These are phyloP conservation scores for Zygoascus sp. DNA, from an alignment of 1,139 yeast genomes.

Conservation along the genomic window DNA sequence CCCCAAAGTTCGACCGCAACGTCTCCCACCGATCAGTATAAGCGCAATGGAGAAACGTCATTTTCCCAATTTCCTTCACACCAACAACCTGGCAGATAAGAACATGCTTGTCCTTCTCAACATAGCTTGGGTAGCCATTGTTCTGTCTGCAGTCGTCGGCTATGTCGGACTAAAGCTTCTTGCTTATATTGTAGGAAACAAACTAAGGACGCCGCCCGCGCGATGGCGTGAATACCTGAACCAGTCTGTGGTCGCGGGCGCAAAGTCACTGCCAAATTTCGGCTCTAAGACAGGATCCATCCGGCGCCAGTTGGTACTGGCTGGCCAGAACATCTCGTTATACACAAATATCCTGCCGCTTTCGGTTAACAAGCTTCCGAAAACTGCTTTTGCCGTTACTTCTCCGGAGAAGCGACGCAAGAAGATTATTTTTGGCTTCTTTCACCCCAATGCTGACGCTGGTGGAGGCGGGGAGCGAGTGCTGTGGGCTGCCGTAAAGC, in stretches of 20 bases:
- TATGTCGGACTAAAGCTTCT: slow-evolving; percentile 15
- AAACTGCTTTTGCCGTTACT: slow-evolving; percentile 19
- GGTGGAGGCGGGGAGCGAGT: slow-evolving; percentile 99
- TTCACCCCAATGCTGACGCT: slow-evolving; percentile 94
- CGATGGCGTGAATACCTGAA: slow-evolving; percentile 28
- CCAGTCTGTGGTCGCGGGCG: slow-evolving; percentile 28
- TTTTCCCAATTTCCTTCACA: not conserved
- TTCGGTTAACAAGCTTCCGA: slow-evolving; percentile 23
- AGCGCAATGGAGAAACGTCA: too few relatives aligned
- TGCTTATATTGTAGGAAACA: slow-evolving; percentile 16
- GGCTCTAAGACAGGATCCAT: slow-evolving; percentile 36
- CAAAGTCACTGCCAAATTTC: slow-evolving; percentile 25
- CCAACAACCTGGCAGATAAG: not conserved
- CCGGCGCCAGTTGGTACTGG: slow-evolving; percentile 52
- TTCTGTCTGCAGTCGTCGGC: slow-evolving; percentile 14
- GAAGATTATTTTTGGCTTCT: slow-evolving; percentile 63
- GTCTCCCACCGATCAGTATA: too few relatives aligned
- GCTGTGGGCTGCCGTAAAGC: slow-evolving; percentile 85
- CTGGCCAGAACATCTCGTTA: slow-evolving; percentile 46
- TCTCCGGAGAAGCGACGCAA: slow-evolving; percentile 24
- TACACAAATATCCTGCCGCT: slow-evolving; percentile 34
- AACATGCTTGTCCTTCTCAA: slow-evolving; percentile 8
- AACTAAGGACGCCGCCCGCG: slow-evolving; percentile 32
- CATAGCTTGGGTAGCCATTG: slow-evolving; percentile 12
- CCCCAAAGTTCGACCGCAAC: too few relatives aligned